Percentiles rank a stretch among this genome's conserved stretches.
Conservation (phyloP, 2,329 filamentous ascomycete genomes). For the Xylaria sp. region DNA sequence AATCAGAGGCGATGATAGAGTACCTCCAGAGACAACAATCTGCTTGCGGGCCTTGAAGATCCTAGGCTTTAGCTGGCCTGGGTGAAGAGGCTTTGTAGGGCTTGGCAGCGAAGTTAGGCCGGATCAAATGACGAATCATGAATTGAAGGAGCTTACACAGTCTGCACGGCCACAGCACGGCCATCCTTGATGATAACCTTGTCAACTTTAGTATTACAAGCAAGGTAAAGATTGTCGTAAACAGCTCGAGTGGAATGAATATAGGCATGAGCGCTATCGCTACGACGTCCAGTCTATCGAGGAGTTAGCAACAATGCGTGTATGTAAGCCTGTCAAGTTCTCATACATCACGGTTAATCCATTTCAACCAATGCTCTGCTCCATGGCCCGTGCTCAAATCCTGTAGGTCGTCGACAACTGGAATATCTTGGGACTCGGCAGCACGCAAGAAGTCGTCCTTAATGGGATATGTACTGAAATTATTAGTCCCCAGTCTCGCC, state of each 20-base stretch:
- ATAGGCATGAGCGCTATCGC: conserved; percentile 81
- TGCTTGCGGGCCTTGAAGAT: conserved; percentile 77
- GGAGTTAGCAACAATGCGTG: not conserved
- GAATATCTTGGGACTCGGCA: conserved; percentile 78
- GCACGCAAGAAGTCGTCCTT: conserved; percentile 83
- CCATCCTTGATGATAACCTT: conserved; percentile 80
- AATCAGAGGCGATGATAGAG: conserved; percentile 77
- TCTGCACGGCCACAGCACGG: conserved; percentile 76
- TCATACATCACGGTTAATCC: conserved; percentile 76
- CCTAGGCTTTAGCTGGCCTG: conserved; percentile 61
- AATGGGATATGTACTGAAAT: conserved; percentile 73
- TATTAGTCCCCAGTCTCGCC: conserved; percentile 24
- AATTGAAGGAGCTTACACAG: conserved; percentile 60
- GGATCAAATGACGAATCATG: not conserved
- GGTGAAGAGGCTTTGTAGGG: conserved; percentile 73
- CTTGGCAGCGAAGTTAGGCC: conserved; percentile 41
- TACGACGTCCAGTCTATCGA: conserved; percentile 72
- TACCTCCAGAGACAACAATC: conserved; percentile 78
- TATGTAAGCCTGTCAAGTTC: not conserved
- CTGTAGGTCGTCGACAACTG: conserved; percentile 78
- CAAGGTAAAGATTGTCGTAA: conserved; percentile 76
- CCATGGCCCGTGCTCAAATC: conserved; percentile 76
- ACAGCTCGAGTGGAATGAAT: conserved; percentile 79
- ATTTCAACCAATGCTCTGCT: conserved; percentile 86
- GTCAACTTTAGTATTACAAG: conserved; percentile 81